Evolutionary conservation across 495 filamentous ascomycete species (phyloP).

Genomic region (Lindgomyces ingoldianus): DNA sequence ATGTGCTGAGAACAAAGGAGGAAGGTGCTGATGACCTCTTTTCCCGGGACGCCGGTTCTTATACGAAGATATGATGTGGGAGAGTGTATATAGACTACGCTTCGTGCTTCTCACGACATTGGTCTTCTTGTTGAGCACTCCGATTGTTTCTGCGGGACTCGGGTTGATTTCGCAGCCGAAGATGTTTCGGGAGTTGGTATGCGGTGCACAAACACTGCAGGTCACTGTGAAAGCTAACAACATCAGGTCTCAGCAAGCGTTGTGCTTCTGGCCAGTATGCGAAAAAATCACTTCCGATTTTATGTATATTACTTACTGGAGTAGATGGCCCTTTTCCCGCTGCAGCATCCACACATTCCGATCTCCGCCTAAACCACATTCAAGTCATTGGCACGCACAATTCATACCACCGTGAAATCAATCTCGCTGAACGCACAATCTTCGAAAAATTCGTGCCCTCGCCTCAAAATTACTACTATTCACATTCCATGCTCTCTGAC

Average conservation of each 20-base stretch:
- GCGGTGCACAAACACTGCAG: background rate
- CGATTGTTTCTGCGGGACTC: background rate
- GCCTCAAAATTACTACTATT: constrained; percentile 32
- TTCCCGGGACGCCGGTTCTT: no score
- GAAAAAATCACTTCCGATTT: background rate
- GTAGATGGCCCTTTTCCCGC: background rate
- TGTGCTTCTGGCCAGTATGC: constrained; percentile 9
- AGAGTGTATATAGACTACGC: background rate
- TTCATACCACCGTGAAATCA: constrained; percentile 41
- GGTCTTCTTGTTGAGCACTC: background rate
- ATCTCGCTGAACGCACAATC: constrained; percentile 20
- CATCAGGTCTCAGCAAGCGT: background rate
- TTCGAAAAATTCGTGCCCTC: constrained; percentile 24
- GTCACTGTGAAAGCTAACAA: background rate
- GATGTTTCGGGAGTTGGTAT: background rate
- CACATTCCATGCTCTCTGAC: constrained; percentile 32
- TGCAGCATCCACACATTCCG: background rate
- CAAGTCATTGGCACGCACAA: constrained; percentile 44
- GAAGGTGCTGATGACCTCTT: no score
- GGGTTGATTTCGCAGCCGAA: background rate
- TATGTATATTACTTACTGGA: background rate
- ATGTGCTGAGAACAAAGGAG: no score
- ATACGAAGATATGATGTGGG: no score
- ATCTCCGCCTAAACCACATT: constrained; percentile 23
- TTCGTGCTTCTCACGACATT: background rate